These are phyloP conservation scores for Zarea fungicola DNA, from an alignment of 2,329 filamentous ascomycete genomes.

Conservation along the genomic window DNA sequence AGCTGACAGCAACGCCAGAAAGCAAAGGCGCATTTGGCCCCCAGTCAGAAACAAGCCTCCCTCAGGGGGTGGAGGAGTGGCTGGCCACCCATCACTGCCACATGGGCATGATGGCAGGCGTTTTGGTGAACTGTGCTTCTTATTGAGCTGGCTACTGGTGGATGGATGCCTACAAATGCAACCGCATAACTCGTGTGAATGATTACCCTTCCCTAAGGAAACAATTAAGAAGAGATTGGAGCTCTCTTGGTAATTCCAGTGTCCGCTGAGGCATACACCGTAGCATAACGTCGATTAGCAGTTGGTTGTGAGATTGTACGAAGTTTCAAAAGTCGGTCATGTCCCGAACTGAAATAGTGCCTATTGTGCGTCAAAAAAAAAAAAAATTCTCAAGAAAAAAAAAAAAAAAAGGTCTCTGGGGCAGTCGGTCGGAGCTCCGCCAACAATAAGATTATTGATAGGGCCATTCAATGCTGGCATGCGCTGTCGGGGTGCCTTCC, in stretches of 20 bases:
- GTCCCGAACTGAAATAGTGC: conserved; percentile 6
- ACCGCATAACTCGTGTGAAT: no score
- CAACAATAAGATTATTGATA: no score
- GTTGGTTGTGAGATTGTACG: conserved; percentile 6
- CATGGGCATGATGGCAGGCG: no score
- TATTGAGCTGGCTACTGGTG: no score
- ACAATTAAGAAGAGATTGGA: neutral
- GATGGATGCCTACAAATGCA: no score
- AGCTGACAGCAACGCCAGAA: neutral
- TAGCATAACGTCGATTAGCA: no score
- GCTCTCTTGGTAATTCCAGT: neutral
- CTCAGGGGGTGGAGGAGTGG: neutral
- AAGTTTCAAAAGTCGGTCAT: neutral
- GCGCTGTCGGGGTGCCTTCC: conserved; percentile 7
- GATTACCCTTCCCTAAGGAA: no score
- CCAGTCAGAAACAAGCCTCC: neutral
- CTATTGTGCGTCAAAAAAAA: no score
- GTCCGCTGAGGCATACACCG: no score
- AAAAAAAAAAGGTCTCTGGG: neutral
- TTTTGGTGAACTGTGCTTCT: no score
- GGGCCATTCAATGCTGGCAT: neutral
- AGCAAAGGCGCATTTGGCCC: neutral
- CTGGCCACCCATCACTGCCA: neutral
- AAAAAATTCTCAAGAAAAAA: neutral
- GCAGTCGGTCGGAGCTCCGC: neutral